Evolutionary conservation across 2,329 filamentous ascomycete species (phyloP).

Genomic region (Hypoxylon rubiginosum): DNA sequence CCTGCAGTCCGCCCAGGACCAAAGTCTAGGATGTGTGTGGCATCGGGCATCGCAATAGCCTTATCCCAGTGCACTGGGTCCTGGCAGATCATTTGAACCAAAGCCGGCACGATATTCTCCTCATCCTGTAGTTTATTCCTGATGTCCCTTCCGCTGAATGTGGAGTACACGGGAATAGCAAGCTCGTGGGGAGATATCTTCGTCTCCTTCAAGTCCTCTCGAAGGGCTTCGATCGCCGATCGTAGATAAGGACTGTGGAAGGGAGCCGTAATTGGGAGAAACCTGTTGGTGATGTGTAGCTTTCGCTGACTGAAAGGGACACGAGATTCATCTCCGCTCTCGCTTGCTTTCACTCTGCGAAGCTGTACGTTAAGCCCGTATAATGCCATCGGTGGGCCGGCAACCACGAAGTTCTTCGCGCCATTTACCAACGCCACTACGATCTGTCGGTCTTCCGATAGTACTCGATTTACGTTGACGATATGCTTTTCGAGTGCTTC

Average conservation of each 20-base stretch:
- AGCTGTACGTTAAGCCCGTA: conserved; percentile 47
- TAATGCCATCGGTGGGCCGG: conserved; percentile 49
- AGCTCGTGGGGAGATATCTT: conserved; percentile 60
- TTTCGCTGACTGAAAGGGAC: conserved; percentile 53
- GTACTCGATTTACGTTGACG: conserved; percentile 42
- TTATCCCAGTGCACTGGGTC: conserved; percentile 48
- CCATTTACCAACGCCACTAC: conserved; percentile 49
- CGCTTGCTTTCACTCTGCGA: conserved; percentile 44
- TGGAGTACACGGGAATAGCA: conserved; percentile 52
- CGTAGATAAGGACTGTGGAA: conserved; percentile 56
- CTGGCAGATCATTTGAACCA: conserved; percentile 48
- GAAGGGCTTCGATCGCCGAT: conserved; percentile 42
- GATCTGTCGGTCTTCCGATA: conserved; percentile 45
- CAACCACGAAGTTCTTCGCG: conserved; percentile 49
- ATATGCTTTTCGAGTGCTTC: conserved; percentile 43
- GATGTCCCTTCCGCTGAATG: conserved; percentile 50
- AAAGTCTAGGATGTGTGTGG: conserved; percentile 54
- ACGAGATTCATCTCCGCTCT: conserved; percentile 46
- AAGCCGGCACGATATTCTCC: conserved; percentile 42
- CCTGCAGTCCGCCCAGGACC: conserved; percentile 50
- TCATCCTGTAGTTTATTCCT: conserved; percentile 31
- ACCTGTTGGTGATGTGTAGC: conserved; percentile 46
- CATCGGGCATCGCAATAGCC: conserved; percentile 41
- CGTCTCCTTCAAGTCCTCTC: conserved; percentile 40
- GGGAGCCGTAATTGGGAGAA: conserved; percentile 57